Evolutionary conservation across 225 moss, liverwort and hornwort species (phyloP).

Genomic region (Pseudisothecium myosuroides): DNA sequence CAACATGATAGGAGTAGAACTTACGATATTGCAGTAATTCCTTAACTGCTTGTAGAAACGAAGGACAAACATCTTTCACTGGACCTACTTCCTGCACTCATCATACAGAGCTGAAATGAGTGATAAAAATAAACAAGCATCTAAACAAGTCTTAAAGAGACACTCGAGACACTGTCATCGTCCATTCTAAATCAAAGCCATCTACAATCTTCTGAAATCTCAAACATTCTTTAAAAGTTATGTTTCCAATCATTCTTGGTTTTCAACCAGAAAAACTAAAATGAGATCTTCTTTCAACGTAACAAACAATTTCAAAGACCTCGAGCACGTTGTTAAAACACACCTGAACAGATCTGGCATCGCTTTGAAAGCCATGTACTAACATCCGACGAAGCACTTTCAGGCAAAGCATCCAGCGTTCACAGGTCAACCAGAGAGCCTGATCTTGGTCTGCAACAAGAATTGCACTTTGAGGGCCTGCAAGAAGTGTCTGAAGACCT

Average conservation of each 20-base stretch:
- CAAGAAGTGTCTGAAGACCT: conserved; percentile 63
- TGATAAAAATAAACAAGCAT: neutral
- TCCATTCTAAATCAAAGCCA: neutral
- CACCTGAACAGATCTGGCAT: conserved; percentile 92
- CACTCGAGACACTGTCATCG: neutral
- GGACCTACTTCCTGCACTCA: conserved; percentile 87
- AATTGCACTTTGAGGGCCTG: conserved; percentile 64
- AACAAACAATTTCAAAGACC: neutral
- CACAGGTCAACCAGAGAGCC: conserved; percentile 81
- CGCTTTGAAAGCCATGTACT: conserved; percentile 92
- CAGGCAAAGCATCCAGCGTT: conserved; percentile 95
- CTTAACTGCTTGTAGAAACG: conserved; percentile 81
- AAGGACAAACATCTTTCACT: conserved; percentile 88
- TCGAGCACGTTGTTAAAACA: neutral
- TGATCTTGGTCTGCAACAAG: conserved; percentile 80
- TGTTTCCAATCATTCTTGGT: neutral
- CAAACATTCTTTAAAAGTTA: neutral
- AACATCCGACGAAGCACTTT: conserved; percentile 94
- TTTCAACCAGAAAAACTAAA: neutral
- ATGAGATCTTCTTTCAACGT: neutral
- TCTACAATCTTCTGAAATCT: neutral
- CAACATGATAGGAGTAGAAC: conserved; percentile 3
- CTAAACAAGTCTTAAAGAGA: neutral
- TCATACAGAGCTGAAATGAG: conserved; percentile 3
- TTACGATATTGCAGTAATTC: conserved; percentile 90